Conservation (phyloP, 2,329 filamentous ascomycete species). For the Tolypocladium pustulatum region DNA sequence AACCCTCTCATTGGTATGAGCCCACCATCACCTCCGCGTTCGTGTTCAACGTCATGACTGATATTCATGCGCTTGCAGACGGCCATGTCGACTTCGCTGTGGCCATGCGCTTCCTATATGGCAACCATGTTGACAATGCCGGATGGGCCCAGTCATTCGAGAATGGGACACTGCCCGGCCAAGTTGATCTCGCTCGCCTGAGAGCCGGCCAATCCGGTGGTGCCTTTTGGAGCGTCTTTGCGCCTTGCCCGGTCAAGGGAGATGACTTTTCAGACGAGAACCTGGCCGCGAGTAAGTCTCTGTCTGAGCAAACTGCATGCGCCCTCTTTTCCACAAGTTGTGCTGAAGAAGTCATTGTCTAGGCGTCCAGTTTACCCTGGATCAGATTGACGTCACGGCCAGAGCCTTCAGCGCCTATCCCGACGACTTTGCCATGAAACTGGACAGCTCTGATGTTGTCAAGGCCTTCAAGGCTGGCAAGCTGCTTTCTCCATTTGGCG, state of each 20-base stretch:
- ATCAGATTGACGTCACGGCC: slow-evolving; percentile 65
- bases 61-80: slow-evolving; percentile 39
- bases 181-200: slow-evolving; percentile 74
- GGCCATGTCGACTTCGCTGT: slow-evolving; percentile 86
- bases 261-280: slow-evolving; percentile 64
- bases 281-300: slow-evolving; percentile 51
- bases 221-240: slow-evolving; percentile 88
- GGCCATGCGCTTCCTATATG: slow-evolving; percentile 51
- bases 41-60: background rate
- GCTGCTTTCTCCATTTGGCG: slow-evolving; percentile 67
- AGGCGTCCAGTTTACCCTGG: slow-evolving; percentile 57
- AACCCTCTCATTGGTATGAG: slow-evolving; percentile 39
- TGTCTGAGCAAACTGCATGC: background rate
- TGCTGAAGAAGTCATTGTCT: background rate
- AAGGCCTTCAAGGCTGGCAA: slow-evolving; percentile 48
- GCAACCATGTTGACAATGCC: slow-evolving; percentile 67
- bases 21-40: too few species aligned
- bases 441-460: slow-evolving; percentile 51
- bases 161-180: slow-evolving; percentile 53
- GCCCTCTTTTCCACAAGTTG: background rate
- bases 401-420: slow-evolving; percentile 56
- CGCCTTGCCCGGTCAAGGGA: slow-evolving; percentile 62
- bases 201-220: slow-evolving; percentile 64
- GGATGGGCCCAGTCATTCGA: slow-evolving; percentile 69
- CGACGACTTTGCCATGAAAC: slow-evolving; percentile 54